These are phyloP conservation scores for Globisporangium canariense DNA, from an alignment of 352 stramenopile species.

Conservation along the genomic window DNA sequence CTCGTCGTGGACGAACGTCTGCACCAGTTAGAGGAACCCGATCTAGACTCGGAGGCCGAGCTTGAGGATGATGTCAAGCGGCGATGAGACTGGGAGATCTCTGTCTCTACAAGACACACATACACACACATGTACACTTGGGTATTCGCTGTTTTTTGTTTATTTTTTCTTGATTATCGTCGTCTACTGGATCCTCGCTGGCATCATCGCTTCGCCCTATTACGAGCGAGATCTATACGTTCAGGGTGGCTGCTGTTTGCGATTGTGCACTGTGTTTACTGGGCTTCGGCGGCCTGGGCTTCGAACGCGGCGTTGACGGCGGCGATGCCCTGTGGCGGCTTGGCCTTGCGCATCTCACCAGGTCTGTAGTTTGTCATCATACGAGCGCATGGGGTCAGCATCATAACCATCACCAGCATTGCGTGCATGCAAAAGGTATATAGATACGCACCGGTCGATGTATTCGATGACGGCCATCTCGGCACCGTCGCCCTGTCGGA, in stretches of 20 bases:
- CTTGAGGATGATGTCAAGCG: neutral
- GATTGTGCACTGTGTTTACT: neutral
- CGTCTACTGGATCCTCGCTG: conserved; percentile 1
- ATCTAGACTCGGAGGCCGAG: conserved; percentile 39
- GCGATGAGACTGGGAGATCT: neutral
- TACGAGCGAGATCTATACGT: neutral
- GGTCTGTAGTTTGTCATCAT: conserved; percentile 29
- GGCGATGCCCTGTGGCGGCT: conserved; percentile 55
- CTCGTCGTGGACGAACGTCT: conserved; percentile 72
- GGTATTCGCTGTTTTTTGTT: neutral
- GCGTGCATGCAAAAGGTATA: neutral
- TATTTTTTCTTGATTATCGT: neutral
- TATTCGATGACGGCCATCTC: conserved; percentile 99
- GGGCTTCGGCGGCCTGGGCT: conserved; percentile 19
- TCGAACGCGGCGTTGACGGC: conserved; percentile 48
- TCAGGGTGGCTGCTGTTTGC: neutral
- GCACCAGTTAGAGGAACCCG: conserved; percentile 51
- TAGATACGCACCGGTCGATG: conserved; percentile 84
- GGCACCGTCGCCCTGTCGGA: conserved; percentile 92
- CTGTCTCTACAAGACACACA: neutral
- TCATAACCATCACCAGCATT: neutral
- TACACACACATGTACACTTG: conserved; percentile 1
- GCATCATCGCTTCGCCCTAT: neutral
- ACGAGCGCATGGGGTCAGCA: conserved; percentile 8
- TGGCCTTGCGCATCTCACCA: conserved; percentile 83